phyloP scores from a whole-genome alignment of 106 monocot species.

The Phalaenopsis equestris region DNA sequence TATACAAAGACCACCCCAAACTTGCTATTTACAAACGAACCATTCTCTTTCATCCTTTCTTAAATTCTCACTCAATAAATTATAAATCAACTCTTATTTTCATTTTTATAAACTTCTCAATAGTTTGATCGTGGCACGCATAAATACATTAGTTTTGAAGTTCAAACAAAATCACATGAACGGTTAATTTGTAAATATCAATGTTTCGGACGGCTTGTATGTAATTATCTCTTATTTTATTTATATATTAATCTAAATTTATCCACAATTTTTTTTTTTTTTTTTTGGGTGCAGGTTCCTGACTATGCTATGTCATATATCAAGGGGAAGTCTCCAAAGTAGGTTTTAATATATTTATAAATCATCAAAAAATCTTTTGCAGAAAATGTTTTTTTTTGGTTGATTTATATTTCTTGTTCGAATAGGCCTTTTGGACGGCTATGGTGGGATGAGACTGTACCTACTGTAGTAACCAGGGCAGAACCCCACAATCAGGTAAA shows the following conservation, averaged over 20 bases:
- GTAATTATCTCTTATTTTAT: neutral
- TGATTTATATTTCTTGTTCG: neutral
- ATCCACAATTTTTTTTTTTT: neutral
- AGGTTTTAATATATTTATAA: neutral
- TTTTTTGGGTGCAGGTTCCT: constrained; percentile 24
- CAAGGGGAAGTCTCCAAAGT: constrained; percentile 54
- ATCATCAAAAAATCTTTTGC: too few species aligned
- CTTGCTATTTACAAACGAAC: too few species aligned
- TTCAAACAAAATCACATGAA: too few species aligned
- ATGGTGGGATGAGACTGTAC: constrained; percentile 68
- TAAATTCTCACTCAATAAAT: too few species aligned
- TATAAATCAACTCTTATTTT: too few species aligned
- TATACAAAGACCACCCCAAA: too few species aligned
- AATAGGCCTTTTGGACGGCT: constrained; percentile 59
- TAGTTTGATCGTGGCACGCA: too few species aligned
- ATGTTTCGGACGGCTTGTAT: too few species aligned
- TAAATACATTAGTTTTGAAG: too few species aligned
- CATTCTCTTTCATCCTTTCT: too few species aligned
- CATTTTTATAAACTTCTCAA: too few species aligned
- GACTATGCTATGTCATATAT: constrained; percentile 50
- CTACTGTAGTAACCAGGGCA: constrained; percentile 62
- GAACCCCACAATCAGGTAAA: constrained; percentile 45
- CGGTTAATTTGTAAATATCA: too few species aligned
- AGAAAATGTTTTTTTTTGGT: neutral
- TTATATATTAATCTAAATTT: neutral